Conservation (phyloP, 306 rosid species). For the Aeschynomene evenia region DNA sequence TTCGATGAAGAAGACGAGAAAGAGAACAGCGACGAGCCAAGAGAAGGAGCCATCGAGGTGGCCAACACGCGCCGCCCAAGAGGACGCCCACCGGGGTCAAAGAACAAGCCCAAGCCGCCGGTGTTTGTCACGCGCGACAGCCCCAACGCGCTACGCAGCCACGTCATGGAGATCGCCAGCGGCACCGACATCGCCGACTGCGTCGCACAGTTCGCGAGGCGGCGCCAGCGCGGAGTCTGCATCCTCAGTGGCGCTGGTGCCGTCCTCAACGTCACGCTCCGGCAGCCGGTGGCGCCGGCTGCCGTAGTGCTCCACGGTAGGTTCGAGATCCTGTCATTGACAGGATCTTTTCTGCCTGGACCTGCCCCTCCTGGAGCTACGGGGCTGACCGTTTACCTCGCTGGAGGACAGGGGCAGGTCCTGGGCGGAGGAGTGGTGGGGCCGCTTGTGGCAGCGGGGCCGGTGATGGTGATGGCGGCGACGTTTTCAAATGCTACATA, state of each 20-base stretch:
- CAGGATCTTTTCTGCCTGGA: constrained; percentile 71
- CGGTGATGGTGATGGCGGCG: constrained; percentile 77
- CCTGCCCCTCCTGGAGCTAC: constrained; percentile 64
- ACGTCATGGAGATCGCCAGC: constrained; percentile 78
- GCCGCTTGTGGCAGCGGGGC: constrained; percentile 65
- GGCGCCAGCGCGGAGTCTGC: constrained; percentile 69
- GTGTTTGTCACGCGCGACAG: constrained; percentile 78
- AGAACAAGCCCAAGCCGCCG: constrained; percentile 77
- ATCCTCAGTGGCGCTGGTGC: constrained; percentile 71
- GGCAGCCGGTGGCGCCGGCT: constrained; percentile 59
- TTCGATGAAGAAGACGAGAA: constrained; percentile 58
- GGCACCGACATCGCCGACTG: constrained; percentile 68
- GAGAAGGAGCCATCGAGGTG: constrained; percentile 62
- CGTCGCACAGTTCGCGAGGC: constrained; percentile 66
- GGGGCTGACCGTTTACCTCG: constrained; percentile 68
- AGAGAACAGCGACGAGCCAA: constrained; percentile 73
- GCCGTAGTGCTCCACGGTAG: constrained; percentile 71
- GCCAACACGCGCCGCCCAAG: constrained; percentile 55
- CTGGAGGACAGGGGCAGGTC: constrained; percentile 80
- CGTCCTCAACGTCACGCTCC: constrained; percentile 65
- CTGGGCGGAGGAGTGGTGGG: constrained; percentile 83
- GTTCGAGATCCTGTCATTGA: constrained; percentile 70
- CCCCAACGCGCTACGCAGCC: constrained; percentile 84
- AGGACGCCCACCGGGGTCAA: constrained; percentile 78
- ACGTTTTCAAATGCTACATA: constrained; percentile 79